A percentile compares a stretch with the other conserved stretches of the same genome.
phyloP scores from a whole-genome alignment of 83 land plant species.

The Diphasiastrum complanatum region DNA sequence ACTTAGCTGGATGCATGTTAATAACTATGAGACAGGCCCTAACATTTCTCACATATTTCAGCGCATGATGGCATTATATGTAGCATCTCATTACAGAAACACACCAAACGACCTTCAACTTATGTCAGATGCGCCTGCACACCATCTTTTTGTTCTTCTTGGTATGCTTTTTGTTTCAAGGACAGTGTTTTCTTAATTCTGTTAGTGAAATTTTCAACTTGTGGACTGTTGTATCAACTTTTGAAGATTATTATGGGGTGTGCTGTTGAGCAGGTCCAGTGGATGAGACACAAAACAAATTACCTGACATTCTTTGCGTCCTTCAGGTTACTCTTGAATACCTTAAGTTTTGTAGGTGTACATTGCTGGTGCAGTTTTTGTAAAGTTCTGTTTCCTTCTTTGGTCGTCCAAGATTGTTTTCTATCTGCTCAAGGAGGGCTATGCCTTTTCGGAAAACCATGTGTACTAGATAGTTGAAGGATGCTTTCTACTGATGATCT shows the following conservation, averaged over 20 bases:
- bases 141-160: constrained; percentile 85
- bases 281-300: constrained; percentile 70
- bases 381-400: too few relatives aligned
- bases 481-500: too few relatives aligned
- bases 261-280: constrained; percentile 78
- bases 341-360: background rate
- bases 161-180: constrained; percentile 33
- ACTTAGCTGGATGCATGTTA: too few relatives aligned
- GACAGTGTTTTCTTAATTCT: constrained; percentile 5
- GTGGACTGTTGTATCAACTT: too few relatives aligned
- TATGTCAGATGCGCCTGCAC: constrained; percentile 99
- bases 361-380: too few relatives aligned
- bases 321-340: constrained; percentile 52
- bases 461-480: too few relatives aligned
- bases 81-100: constrained; percentile 97
- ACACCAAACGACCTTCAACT: constrained; percentile 95
- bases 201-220: too few relatives aligned
- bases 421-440: too few relatives aligned
- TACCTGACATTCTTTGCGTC: constrained; percentile 94
- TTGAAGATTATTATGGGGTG: too few relatives aligned
- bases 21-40: constrained; percentile 9
- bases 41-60: constrained; percentile 23
- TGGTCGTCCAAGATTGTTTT: too few relatives aligned
- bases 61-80: constrained; percentile 99
- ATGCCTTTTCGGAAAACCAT: too few relatives aligned